These are phyloP conservation scores for Aphanomyces astaci DNA, from an alignment of 352 stramenopile genomes.

Conservation along the genomic window DNA sequence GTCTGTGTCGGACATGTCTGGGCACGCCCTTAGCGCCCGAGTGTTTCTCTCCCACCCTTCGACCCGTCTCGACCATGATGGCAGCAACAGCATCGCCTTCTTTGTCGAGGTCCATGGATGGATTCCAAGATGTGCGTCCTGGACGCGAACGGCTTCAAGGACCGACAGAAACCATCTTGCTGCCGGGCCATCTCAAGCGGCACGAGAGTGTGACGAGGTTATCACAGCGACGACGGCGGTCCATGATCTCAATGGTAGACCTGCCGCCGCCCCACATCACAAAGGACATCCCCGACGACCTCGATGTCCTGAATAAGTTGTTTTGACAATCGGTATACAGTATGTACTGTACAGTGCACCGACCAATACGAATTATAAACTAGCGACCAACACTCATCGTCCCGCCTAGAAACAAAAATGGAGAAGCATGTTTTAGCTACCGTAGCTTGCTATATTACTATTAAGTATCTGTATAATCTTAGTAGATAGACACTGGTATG, in stretches of 20 bases:
- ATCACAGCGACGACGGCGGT: neutral
- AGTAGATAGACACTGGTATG: no score
- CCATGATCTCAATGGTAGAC: neutral
- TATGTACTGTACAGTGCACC: neutral
- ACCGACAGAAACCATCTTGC: neutral
- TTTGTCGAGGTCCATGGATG: neutral
- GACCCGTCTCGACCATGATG: no score
- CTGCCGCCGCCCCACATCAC: conserved; percentile 2
- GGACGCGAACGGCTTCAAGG: neutral
- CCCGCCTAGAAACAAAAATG: no score
- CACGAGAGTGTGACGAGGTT: neutral
- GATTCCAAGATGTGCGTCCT: neutral
- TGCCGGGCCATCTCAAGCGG: neutral
- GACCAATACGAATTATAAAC: no score
- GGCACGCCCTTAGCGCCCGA: conserved; percentile 5
- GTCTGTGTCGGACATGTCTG: conserved; percentile 8
- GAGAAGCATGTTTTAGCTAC: no score
- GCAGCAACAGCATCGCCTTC: neutral
- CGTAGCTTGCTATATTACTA: no score
- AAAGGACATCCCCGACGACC: conserved; percentile 1
- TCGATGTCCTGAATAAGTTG: conserved; percentile 21
- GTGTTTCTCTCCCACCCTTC: conserved; percentile 12
- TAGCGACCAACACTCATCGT: no score
- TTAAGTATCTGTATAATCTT: no score
- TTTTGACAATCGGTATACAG: conserved; percentile 5